A percentile compares a stretch with the other conserved stretches of the same genome.
phyloP scores from a whole-genome alignment of 208 protist genomes.

The Naegleria lovaniensis region DNA sequence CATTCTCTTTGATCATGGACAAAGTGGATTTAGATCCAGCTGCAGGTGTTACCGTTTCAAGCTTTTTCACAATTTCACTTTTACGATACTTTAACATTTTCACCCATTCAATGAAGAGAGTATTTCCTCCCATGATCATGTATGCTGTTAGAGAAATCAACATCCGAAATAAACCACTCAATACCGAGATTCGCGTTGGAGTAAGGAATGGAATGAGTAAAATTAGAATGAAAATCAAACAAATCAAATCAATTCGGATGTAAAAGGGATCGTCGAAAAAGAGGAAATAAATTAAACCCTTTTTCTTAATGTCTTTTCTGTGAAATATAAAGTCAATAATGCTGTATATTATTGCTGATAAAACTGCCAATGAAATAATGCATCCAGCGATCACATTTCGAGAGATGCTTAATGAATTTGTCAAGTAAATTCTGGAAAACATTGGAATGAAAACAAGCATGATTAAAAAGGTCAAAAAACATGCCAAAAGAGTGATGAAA shows the following conservation, averaged over 20 bases:
- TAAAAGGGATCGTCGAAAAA: neutral
- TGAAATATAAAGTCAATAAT: neutral
- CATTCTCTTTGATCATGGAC: too few species aligned
- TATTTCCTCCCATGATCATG: neutral
- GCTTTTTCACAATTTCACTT: neutral
- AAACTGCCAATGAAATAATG: neutral
- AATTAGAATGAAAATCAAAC: neutral
- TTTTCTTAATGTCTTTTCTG: neutral
- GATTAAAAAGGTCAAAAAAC: neutral
- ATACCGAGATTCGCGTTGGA: neutral
- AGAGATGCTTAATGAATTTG: neutral
- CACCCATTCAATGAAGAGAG: neutral
- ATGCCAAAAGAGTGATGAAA: neutral
- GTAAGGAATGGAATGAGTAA: neutral
- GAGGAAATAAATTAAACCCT: neutral
- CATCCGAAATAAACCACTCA: neutral
- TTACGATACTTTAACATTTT: neutral
- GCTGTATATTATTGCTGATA: neutral
- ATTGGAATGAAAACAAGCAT: neutral
- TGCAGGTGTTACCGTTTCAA: neutral
- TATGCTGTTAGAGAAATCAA: neutral
- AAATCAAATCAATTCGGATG: neutral
- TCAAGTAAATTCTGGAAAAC: neutral
- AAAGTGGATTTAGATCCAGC: too few species aligned
- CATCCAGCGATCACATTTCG: constrained; percentile 9